phyloP scores from a whole-genome alignment of 805 yeast species.

The Alloascoidea africana region DNA sequence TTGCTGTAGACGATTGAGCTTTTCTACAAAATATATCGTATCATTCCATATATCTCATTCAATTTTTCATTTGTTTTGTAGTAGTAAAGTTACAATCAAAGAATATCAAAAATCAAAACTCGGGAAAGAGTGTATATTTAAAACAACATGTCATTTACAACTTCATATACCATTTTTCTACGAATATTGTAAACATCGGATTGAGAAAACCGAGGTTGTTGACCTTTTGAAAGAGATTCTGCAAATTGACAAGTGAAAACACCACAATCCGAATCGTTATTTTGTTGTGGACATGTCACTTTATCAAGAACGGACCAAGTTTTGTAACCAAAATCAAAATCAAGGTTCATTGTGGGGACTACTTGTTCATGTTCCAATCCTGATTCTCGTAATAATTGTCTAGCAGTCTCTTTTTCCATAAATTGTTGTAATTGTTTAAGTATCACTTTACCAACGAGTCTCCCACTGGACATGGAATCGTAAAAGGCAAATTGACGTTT shows the following conservation, averaged over 20 bases:
- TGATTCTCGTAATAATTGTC: slow-evolving; percentile 37
- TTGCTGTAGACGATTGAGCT: too few relatives aligned
- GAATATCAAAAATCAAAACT: too few relatives aligned
- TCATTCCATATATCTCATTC: too few relatives aligned
- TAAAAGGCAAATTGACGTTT: slow-evolving; percentile 46
- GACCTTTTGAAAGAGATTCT: slow-evolving; percentile 36
- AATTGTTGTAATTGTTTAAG: slow-evolving; percentile 10
- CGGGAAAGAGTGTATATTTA: too few relatives aligned
- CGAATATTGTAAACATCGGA: slow-evolving; percentile 57
- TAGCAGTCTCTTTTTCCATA: slow-evolving; percentile 21
- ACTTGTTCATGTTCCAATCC: slow-evolving; percentile 49
- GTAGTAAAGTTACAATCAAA: too few relatives aligned
- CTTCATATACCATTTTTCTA: slow-evolving; percentile 51
- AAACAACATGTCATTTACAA: slow-evolving; percentile 20
- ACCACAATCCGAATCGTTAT: slow-evolving; percentile 90
- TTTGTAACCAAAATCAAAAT: slow-evolving; percentile 16
- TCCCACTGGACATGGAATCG: slow-evolving; percentile 68
- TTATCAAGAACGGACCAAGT: slow-evolving; percentile 13
- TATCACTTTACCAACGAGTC: slow-evolving; percentile 21
- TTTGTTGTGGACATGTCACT: slow-evolving; percentile 57
- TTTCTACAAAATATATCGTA: too few relatives aligned
- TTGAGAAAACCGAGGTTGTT: slow-evolving; percentile 39
- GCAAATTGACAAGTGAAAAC: slow-evolving; percentile 79
- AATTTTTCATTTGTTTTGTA: too few relatives aligned
- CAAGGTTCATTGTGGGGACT: slow-evolving; percentile 21